Evolutionary conservation across 2,329 filamentous ascomycete species (phyloP).

Genomic region (Xylaria sp.): DNA sequence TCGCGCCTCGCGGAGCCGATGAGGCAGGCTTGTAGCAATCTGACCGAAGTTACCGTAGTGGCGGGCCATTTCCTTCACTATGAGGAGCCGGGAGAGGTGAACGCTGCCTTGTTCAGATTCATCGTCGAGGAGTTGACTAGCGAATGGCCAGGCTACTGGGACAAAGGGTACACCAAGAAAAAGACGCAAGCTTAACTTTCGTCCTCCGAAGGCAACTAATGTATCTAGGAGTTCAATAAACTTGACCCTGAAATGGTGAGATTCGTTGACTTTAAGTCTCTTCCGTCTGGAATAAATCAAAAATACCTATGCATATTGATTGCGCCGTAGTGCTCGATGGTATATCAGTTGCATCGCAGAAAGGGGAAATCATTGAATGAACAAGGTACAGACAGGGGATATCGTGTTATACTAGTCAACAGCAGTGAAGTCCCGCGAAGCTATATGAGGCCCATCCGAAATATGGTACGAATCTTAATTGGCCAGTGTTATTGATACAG

Average conservation of each 20-base stretch:
- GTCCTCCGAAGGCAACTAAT: neutral
- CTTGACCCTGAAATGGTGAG: neutral
- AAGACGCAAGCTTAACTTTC: constrained; percentile 18
- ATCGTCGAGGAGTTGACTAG: constrained; percentile 41
- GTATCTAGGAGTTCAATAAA: neutral
- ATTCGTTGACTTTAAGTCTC: neutral
- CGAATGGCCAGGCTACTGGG: constrained; percentile 40
- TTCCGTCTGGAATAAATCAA: neutral
- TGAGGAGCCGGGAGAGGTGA: constrained; percentile 46
- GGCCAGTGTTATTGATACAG: no score
- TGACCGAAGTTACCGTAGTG: constrained; percentile 53
- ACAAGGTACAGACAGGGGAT: neutral
- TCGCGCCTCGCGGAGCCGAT: constrained; percentile 51
- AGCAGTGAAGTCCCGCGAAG: neutral
- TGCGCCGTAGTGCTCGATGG: no score
- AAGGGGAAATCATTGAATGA: no score
- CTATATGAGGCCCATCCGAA: neutral
- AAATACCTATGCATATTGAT: neutral
- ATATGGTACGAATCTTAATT: no score
- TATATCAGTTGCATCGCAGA: neutral
- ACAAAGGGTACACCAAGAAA: constrained; percentile 39
- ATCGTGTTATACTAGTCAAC: neutral
- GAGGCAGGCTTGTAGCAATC: constrained; percentile 50
- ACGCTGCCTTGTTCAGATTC: constrained; percentile 42
- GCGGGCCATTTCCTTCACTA: constrained; percentile 53